Evolutionary conservation across 2,329 filamentous ascomycete genomes (phyloP).

Genomic region (Pseudogymnoascus sp.): DNA sequence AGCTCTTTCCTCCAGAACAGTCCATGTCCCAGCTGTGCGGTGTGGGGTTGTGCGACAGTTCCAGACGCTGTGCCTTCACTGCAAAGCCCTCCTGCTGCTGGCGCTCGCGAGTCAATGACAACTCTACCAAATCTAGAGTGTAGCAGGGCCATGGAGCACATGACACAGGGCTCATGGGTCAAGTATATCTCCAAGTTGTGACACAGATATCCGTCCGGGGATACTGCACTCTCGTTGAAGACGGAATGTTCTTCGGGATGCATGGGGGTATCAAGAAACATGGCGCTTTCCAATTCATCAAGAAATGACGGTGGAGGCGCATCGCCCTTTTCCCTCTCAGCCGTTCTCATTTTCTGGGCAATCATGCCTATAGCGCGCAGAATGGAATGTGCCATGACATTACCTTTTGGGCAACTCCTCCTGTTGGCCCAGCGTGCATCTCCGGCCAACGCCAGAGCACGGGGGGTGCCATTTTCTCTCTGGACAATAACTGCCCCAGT

Average conservation of each 20-base stretch:
- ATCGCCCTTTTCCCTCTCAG: slow-evolving; percentile 19
- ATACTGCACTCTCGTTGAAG: slow-evolving; percentile 57
- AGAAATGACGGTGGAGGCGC: slow-evolving; percentile 6
- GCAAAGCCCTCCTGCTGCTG: slow-evolving; percentile 71
- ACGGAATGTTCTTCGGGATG: slow-evolving; percentile 56
- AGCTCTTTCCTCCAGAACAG: slow-evolving; percentile 68
- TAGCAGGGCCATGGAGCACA: slow-evolving; percentile 93
- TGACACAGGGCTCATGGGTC: slow-evolving; percentile 91
- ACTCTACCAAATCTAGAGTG: slow-evolving; percentile 87
- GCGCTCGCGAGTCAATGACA: slow-evolving; percentile 74
- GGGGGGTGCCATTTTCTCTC: slow-evolving; percentile 23
- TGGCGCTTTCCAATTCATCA: slow-evolving; percentile 43
- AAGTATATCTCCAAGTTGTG: slow-evolving; percentile 89
- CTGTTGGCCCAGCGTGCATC: slow-evolving; percentile 65
- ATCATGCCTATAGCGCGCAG: slow-evolving; percentile 79
- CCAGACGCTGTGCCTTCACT: slow-evolving; percentile 53
- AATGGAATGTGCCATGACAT: slow-evolving; percentile 71
- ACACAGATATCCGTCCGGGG: slow-evolving; percentile 80
- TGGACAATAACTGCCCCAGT: slow-evolving; percentile 73
- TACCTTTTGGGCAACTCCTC: slow-evolving; percentile 47
- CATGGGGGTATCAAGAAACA: slow-evolving; percentile 62
- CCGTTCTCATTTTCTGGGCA: slow-evolving; percentile 46
- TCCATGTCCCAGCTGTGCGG: slow-evolving; percentile 54
- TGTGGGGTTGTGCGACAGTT: slow-evolving; percentile 22
- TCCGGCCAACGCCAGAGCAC: slow-evolving; percentile 62